Base-by-base conservation (phyloP, 257 asterid genomes). In the Verbena officinalis region DNA sequence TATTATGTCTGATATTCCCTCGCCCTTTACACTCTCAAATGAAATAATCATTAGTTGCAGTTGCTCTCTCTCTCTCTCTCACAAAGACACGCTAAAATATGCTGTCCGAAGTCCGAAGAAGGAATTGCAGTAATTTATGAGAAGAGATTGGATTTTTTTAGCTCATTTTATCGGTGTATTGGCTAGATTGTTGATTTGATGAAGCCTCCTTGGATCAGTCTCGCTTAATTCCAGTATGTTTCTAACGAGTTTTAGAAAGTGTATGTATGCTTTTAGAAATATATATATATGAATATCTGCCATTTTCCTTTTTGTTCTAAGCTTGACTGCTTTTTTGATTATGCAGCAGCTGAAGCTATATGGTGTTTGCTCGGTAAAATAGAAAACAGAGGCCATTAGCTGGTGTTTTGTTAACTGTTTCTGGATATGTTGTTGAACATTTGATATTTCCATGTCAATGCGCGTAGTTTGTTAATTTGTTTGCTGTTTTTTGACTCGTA, bases 201-300 rank as follows among this genome's bases (percentile, higher is more conserved):
- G 88, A 70, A 76, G 81, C 90, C 79, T 73, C 84, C 78, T 63
- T 75, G 83, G 92, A 78, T 81, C 67, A 21, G 63, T 13, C 70
- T 68, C 77, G 50, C 66, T 70, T 77, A 65, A 76, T 77, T 70
- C 69, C 55, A 86, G 89, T 84, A 75, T 4, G 61, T 19, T 69
- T 64, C 44, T 54, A n/a, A 59, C 19, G 53, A 19, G 27, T 51
- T 36, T 43, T 31, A 8, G 60, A 45, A 58, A 49, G n/a, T 54
- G 22, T 9, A 16, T 51, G 65, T 23, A 21, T 14, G 19, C 7
- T 24, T 50, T 60, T 36, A 44, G 33, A 12, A 55, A 22, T 19
- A 23, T 65, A 2, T 55, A 14, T 44, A 44, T 44, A 16, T n/a
- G n/a, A n/a, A n/a, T n/a, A n/a, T n/a, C n/a, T n/a, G n/a, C n/a